phyloP scores from a whole-genome alignment of 2,329 filamentous ascomycete species.

The Huntiella decipiens region DNA sequence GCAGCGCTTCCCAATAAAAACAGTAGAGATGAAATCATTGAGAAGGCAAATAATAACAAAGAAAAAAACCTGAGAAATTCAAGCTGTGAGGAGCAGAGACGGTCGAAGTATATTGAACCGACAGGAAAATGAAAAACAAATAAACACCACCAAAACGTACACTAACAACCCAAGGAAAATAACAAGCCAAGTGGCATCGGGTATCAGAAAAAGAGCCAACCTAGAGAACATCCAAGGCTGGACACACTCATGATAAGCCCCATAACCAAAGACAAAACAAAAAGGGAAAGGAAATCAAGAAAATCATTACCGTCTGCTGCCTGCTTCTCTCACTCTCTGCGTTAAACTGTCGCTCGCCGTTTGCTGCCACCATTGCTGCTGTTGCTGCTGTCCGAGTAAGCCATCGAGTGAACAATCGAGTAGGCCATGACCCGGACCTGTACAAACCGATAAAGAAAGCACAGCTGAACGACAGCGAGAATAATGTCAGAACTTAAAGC shows the following conservation, averaged over 20 bases:
- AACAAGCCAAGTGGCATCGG: slow-evolving; percentile 3
- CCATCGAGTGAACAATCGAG: neutral
- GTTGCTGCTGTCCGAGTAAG: slow-evolving; percentile 3
- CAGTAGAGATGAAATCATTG: neutral
- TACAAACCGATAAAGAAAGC: too few relatives aligned
- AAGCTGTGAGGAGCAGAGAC: slow-evolving; percentile 9
- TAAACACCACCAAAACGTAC: neutral
- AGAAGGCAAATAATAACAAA: slow-evolving; percentile 12
- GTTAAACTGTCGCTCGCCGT: too few relatives aligned
- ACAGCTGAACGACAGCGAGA: too few relatives aligned
- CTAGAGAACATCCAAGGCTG: too few relatives aligned
- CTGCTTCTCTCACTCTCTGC: too few relatives aligned
- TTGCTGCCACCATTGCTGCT: neutral
- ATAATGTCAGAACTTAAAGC: too few relatives aligned
- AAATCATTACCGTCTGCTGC: too few relatives aligned
- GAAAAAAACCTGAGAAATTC: slow-evolving; percentile 15
- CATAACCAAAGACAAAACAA: too few relatives aligned
- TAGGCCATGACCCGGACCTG: too few relatives aligned
- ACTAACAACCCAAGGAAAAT: neutral
- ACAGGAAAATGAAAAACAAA: slow-evolving; percentile 10
- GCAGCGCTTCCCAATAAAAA: neutral
- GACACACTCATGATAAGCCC: too few relatives aligned
- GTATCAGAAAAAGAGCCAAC: too few relatives aligned
- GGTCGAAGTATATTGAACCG: slow-evolving; percentile 11
- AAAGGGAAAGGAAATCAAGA: too few relatives aligned